Percentiles rank a stretch among this genome's conserved stretches.
Evolutionary conservation across 1,284 basidiomycete species (phyloP).

Genomic region (Fistulina hepatica): DNA sequence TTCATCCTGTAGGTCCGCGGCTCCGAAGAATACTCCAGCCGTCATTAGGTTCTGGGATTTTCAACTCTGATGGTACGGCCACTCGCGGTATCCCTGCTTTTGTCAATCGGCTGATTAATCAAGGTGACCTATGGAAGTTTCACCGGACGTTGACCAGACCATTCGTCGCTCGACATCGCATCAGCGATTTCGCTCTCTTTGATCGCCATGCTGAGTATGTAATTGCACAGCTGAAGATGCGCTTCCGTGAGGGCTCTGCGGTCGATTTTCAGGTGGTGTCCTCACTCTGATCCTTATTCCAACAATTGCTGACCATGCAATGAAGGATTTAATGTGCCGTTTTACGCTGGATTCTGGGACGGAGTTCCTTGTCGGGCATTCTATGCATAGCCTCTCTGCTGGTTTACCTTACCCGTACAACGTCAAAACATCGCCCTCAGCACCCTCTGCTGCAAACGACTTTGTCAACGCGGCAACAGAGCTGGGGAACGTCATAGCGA

Average conservation of each 20-base stretch:
- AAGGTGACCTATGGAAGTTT: no score
- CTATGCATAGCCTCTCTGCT: constrained; percentile 29
- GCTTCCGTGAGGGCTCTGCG: constrained; percentile 1
- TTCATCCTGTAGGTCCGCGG: constrained; percentile 15
- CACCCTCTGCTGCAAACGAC: constrained; percentile 10
- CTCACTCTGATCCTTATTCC: background rate
- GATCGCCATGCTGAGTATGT: constrained; percentile 7
- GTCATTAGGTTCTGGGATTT: constrained; percentile 34
- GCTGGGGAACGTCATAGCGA: constrained; percentile 12
- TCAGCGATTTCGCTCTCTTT: constrained; percentile 10
- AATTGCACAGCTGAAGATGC: constrained; percentile 3
- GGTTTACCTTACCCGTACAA: constrained; percentile 35
- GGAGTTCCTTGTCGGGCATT: constrained; percentile 42
- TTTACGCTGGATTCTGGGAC: constrained; percentile 47
- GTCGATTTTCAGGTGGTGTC: constrained; percentile 5
- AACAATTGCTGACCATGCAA: no score
- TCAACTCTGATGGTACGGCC: constrained; percentile 37
- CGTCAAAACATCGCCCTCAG: constrained; percentile 12
- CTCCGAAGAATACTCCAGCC: constrained; percentile 19
- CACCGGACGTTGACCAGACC: constrained; percentile 1
- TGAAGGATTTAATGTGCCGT: constrained; percentile 25
- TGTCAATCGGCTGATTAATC: no score
- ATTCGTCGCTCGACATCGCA: constrained; percentile 8
- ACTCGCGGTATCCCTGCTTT: no score
- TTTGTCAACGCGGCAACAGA: constrained; percentile 22